Evolutionary conservation across 306 rosid genomes (phyloP), one percentile per base, ranked within the genome.

Genomic region (Argentina anserina): DNA sequence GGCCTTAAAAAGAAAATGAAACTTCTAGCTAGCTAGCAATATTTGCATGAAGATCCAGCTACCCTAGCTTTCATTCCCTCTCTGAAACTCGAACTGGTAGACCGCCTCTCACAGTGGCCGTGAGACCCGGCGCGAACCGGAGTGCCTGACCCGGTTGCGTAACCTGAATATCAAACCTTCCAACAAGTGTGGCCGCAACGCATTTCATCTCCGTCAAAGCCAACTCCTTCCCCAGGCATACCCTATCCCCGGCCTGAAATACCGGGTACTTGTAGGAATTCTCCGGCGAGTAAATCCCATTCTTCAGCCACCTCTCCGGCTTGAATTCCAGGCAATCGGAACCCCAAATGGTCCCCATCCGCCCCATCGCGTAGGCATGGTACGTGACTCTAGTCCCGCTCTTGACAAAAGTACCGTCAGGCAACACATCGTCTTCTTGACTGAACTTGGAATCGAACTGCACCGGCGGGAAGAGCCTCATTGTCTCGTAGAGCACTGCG

Each of bases 331-430:
- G 52, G 52, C 85, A 88, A 69, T 91, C 91, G 1, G 88, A 71
- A 17, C 97, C 99, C 99, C 99, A 94, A 6, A 91, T 55, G 0
- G 39, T 70, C 46, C 86, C 95, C 97, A 89, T 89, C 65, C 99
- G 87, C n/a, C 97, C 99, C 99, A 94, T 94, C 0, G 97, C 99
- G 23, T 89, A 94, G 0, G 95, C 96, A 68, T 94, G 97, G 66
- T 89, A 94, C 0, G 97, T 94, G 1, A 94, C 93, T 33, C 99
- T 53, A 1, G 90, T 88, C 0, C 99, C 99, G 23, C 80, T 82
- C 20, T 28, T 49, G 1, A 94, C 82, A n/a, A 89, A 80, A 0
- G 95, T 91, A 6, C 97, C 97, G 14, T 94, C 99, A 0, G 99
- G 97, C 12, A 94, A 70, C 39, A 91, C 84, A 53, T 94, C 99